Percentiles rank a stretch among this genome's conserved stretches.
These are phyloP conservation scores for Curvularia lunata DNA, from an alignment of 2,329 filamentous ascomycete genomes.

Conservation along the genomic window DNA sequence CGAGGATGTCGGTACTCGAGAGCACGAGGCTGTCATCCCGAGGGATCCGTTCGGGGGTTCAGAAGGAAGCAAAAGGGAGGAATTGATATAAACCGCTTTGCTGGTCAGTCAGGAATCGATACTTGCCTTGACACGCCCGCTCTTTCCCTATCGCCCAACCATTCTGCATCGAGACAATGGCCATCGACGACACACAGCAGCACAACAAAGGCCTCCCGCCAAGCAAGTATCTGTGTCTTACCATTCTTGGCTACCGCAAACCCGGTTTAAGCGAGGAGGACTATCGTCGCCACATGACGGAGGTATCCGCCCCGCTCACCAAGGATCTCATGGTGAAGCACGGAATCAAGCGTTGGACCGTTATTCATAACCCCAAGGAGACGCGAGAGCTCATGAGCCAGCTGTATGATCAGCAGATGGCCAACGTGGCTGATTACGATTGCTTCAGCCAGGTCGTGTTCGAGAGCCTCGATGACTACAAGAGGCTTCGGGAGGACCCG, in stretches of 20 bases:
- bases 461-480: conserved; percentile 54
- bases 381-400: conserved; percentile 48
- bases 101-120: background rate
- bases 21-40: background rate
- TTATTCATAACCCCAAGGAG: conserved; percentile 51
- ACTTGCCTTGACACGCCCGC: background rate
- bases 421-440: conserved; percentile 59
- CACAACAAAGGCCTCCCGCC: conserved; percentile 1
- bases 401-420: conserved; percentile 56
- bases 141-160: background rate
- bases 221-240: conserved; percentile 52
- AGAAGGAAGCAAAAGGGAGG: background rate
- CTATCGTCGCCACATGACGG: conserved; percentile 57
- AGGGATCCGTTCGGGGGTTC: background rate
- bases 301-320: conserved; percentile 56
- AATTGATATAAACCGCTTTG: background rate
- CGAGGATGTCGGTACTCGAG: background rate
- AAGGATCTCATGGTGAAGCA: conserved; percentile 59
- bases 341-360: conserved; percentile 56
- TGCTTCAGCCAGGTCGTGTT: conserved; percentile 60
- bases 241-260: conserved; percentile 57
- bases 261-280: conserved; percentile 58
- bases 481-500: conserved; percentile 57
- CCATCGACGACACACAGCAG: background rate
- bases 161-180: background rate